Conservation (phyloP, 2,329 filamentous ascomycete species). For the Fusarium nelsonii region DNA sequence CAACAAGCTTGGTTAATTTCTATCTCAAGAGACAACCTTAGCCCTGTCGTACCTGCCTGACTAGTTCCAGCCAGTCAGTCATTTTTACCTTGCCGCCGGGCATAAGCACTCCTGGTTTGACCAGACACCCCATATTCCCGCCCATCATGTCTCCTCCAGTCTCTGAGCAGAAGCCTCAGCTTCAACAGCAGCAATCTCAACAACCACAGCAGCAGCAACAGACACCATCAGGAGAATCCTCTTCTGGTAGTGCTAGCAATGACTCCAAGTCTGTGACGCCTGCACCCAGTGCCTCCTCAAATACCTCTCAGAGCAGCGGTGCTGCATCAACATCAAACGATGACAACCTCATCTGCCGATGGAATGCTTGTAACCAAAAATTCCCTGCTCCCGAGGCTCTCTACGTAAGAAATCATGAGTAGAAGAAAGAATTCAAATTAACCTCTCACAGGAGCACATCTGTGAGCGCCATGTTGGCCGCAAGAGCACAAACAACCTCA, state of each 20-base stretch:
- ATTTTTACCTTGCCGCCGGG: slow-evolving; percentile 8
- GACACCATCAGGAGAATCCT: slow-evolving; percentile 45
- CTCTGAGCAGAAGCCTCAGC: slow-evolving; percentile 44
- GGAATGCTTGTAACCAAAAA: slow-evolving; percentile 70
- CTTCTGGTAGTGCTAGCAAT: slow-evolving; percentile 57
- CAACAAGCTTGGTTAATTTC: background rate
- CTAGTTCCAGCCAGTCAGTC: slow-evolving; percentile 31
- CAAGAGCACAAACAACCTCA: slow-evolving; percentile 99
- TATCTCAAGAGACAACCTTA: slow-evolving; percentile 7
- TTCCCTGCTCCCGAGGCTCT: slow-evolving; percentile 69
- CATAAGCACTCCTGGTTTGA: slow-evolving; percentile 30
- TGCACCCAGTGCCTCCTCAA: slow-evolving; percentile 63
- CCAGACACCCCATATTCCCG: slow-evolving; percentile 37
- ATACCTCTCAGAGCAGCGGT: slow-evolving; percentile 58
- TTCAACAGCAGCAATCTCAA: slow-evolving; percentile 41
- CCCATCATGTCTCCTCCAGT: slow-evolving; percentile 52
- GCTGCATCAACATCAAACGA: slow-evolving; percentile 57
- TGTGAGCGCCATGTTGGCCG: slow-evolving; percentile 98
- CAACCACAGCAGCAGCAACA: slow-evolving; percentile 43
- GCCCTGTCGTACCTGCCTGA: slow-evolving; percentile 19
- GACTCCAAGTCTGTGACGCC: slow-evolving; percentile 67
- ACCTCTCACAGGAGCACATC: slow-evolving; percentile 83
- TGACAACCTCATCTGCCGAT: slow-evolving; percentile 71
- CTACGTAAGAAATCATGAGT: slow-evolving; percentile 63
- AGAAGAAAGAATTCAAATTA: background rate